Evolutionary conservation across 192 early-diverging fungal genomes (phyloP), one percentile per base, ranked within the genome.

Genomic region (Backusella sp.): DNA sequence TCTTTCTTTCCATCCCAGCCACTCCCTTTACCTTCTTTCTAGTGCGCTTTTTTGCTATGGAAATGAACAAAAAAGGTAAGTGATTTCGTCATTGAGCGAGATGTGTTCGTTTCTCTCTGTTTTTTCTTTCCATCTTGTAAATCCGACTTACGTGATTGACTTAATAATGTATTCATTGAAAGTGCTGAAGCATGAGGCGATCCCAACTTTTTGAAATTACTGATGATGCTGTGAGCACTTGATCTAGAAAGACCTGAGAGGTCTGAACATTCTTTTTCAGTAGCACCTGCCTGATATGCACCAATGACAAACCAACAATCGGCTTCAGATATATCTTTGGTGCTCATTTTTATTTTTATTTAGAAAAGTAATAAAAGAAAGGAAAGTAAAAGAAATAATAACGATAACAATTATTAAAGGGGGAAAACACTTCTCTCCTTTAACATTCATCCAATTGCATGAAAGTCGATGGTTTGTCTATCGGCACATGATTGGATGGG

Each of bases 231-330:
- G 49, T 78, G 77, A 6, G 73, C 68, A 11, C 65, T 66, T 6
- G 77, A 59, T 28, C 74, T 78, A 41, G 77, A 68, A 19, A 78
- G 67, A 32, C 77, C 77, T 69, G 77, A 78, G 11, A 78, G 37
- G 11, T 73, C 46, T 17, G 77, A 66, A n/a, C 77, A 78, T 39
- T 74, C 44, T 65, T 42, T 73, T 42, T 78, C 77, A 62, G 77
- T 70, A 39, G 77, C 77, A 42, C 77, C 77, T 42, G 77, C 77
- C 52, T 78, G 77, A 70, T 78, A 68, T 34, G 77, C 77, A 17
- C 77, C 77, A 36, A 78, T 65, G 21, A 78, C 73, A 26, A 74
- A 78, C 77, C 77, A 78, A 53, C 77, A 73, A 68, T 78, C 73
- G 28, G 65, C 72, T 53, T 67, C 72, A 28, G 77, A 68, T 34